Base-by-base conservation (phyloP, 306 rosid genomes). In the Dryas drummondii region DNA sequence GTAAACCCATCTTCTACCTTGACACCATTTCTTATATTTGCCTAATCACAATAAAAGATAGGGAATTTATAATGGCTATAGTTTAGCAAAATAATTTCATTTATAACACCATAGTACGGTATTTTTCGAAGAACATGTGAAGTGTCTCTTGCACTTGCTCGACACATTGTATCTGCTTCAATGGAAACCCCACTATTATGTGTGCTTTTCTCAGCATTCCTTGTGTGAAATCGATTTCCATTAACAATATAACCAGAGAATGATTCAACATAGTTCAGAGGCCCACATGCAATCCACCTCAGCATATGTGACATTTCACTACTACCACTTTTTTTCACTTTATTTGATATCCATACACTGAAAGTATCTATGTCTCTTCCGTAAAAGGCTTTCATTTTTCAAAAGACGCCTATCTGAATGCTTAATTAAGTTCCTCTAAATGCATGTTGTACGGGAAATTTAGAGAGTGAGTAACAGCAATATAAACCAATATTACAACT, bases 221-320 rank as follows among this genome's bases (percentile, higher is more conserved):
- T n/a, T n/a, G n/a, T n/a, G n/a, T n/a, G n/a, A n/a, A n/a, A n/a
- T n/a, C n/a, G n/a, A n/a, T n/a, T n/a, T 9, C 40, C 54, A 46
- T 66, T 66, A 6, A 66, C 9, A n/a, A 66, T 17, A 8, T 42
- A n/a, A 1, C 71, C 41, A 42, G 37, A 12, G 45, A 7, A 45
- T 2, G 54, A 66, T 2, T n/a, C 2, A 12, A 17, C 41, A 17
- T 42, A 4, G 11, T 19, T 22, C 17, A 32, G 3, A 46, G 55
- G 44, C 40, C 44, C 17, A n/a, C 32, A 45, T 14, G 57, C 57
- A 48, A 67, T 5, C 57, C 56, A 68, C 82, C 13, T 61, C 9
- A 32, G 10, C 6, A 45, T 61, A 5, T 61, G 45, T 1, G 66
- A 61, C 66, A 61, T 13, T 12, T 40, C 6, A 1, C 16, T 14